Conservation (phyloP, 306 rosid species). For the Dalbergia oliveri region DNA sequence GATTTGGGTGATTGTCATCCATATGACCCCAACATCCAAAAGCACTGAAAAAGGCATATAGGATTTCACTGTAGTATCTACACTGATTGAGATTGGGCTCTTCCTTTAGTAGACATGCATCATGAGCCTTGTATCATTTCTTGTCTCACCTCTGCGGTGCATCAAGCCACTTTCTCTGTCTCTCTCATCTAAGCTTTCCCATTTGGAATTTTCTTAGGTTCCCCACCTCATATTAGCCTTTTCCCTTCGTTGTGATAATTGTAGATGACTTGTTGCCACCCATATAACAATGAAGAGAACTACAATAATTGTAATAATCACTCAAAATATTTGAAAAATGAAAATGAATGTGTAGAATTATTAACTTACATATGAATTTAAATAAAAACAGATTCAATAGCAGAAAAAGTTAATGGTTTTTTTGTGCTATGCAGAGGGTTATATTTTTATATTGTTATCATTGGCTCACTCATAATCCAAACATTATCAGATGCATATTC, state of each 20-base stretch:
- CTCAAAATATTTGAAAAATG: background rate
- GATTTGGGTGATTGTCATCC: slow-evolving; percentile 60
- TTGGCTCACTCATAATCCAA: too few species aligned
- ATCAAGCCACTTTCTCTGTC: slow-evolving; percentile 7
- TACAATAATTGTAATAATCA: background rate
- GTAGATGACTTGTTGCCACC: background rate
- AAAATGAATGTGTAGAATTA: background rate
- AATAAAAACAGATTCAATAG: background rate
- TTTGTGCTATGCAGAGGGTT: too few species aligned
- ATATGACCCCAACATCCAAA: slow-evolving; percentile 51
- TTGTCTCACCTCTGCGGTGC: slow-evolving; percentile 65
- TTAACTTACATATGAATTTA: background rate
- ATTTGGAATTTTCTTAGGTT: slow-evolving; percentile 50
- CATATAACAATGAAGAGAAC: background rate
- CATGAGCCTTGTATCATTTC: slow-evolving; percentile 74
- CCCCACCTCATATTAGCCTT: slow-evolving; percentile 5
- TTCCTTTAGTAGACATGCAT: slow-evolving; percentile 82
- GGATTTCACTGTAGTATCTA: slow-evolving; percentile 67
- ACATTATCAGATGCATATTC: too few species aligned
- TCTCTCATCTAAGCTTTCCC: slow-evolving; percentile 31
- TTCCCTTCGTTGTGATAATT: background rate
- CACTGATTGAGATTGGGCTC: slow-evolving; percentile 70
- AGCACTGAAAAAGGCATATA: slow-evolving; percentile 58
- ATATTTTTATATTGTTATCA: background rate
- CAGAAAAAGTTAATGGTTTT: background rate